Evolutionary conservation across 1,284 basidiomycete genomes (phyloP), one percentile per base, ranked within the genome.

Genomic region (Moesziomyces antarcticus): DNA sequence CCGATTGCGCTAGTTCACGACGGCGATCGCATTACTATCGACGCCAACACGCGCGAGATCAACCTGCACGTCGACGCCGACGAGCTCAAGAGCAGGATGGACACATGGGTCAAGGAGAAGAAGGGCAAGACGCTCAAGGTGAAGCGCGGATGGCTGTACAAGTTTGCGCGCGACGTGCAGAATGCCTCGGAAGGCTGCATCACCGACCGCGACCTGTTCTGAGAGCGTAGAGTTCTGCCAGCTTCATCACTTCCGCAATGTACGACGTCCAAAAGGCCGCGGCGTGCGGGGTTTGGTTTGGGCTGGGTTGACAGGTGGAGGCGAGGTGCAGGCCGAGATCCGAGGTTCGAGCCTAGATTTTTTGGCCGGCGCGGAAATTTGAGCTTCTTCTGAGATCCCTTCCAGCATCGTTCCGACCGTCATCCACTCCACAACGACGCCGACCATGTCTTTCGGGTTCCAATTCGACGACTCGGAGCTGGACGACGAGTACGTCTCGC

Each of bases 1-100:
- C 93, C 93, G 7, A 96, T 97, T 80, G 94, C 92, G 11, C 88
- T 97, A 22, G 91, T 97, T 6, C 85, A 89, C 69, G 93, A 96
- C 80, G 94, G 94, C 1, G 94, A 97, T 84, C 86, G 89, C 57
- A 93, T 94, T 78, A 89, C 90, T 42, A 91, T 94, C 62, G 92
- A 94, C 80, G 77, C 80, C 13, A 41, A 35, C 8, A 61, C 68
- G 13, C 46, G 50, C n/a, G 51, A 75, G 49, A 79, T 79, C 56
- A 77, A 66, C 25, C 45, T 79, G 16, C 65, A 75, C 45, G 52
- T 79, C 50, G 56, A 50, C 27, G 50, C 43, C 0, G 68, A 52
- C 4, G 73, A 65, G 53, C 51, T 66, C 40, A 27, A 50, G n/a
- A 35, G 52, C 27, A 50, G 73, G 20, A 69, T 25, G 21, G 37